Percentiles rank a stretch among this genome's conserved stretches.
phyloP scores from a whole-genome alignment of 441 rosid genomes.

The Syzygium malaccense region DNA sequence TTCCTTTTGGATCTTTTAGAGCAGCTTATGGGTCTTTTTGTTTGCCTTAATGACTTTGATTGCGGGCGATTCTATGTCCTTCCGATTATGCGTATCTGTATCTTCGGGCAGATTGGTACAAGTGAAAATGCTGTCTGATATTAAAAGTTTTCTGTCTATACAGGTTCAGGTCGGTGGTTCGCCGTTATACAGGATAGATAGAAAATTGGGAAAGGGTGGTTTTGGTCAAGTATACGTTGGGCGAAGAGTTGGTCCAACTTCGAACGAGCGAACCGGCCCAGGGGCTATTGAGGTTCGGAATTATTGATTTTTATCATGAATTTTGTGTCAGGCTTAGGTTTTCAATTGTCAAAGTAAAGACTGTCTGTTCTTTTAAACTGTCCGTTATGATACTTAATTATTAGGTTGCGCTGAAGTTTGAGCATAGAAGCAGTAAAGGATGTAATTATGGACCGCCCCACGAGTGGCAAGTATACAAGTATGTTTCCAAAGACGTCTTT shows the following conservation, averaged over 20 bases:
- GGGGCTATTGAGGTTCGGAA: slow-evolving; percentile 44
- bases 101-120: background rate
- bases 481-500: slow-evolving; percentile 17
- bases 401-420: slow-evolving; percentile 89
- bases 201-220: background rate
- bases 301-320: background rate
- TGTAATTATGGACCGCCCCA: slow-evolving; percentile 89
- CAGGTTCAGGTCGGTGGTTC: background rate
- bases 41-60: background rate
- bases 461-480: slow-evolving; percentile 98
- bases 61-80: background rate
- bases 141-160: background rate
- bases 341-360: background rate
- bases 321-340: background rate
- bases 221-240: background rate
- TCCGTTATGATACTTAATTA: background rate
- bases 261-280: slow-evolving; percentile 32
- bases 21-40: background rate
- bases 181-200: background rate
- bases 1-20: background rate
- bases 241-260: background rate
- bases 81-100: background rate
- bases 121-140: background rate
- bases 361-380: background rate
- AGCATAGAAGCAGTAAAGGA: slow-evolving; percentile 91